These are phyloP conservation scores for Aspergillus sp. DNA, from an alignment of 2,329 filamentous ascomycete species.

Conservation along the genomic window DNA sequence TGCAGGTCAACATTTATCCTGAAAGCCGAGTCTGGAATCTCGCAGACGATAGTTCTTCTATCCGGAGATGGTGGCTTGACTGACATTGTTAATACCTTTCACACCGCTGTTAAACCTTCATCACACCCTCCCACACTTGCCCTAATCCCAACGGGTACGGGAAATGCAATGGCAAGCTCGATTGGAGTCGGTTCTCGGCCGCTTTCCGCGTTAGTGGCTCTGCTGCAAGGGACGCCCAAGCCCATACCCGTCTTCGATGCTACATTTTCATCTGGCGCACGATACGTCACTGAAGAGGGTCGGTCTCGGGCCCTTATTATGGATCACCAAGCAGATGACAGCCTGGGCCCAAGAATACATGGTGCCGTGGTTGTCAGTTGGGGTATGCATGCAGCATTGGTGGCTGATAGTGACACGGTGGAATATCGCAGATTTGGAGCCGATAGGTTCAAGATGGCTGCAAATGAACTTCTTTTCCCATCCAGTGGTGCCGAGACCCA, in stretches of 20 bases:
- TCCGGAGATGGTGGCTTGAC: slow-evolving; percentile 86
- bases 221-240: slow-evolving; percentile 58
- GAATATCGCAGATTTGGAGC: slow-evolving; percentile 75
- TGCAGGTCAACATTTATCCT: slow-evolving; percentile 52
- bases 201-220: slow-evolving; percentile 52
- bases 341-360: slow-evolving; percentile 47
- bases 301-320: slow-evolving; percentile 39
- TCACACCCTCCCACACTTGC: slow-evolving; percentile 56
- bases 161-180: slow-evolving; percentile 47
- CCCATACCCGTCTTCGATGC: slow-evolving; percentile 64
- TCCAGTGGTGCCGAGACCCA: slow-evolving; percentile 54
- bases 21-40: slow-evolving; percentile 46
- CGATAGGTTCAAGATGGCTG: slow-evolving; percentile 81
- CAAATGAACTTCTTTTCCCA: slow-evolving; percentile 68
- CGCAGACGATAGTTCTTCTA: slow-evolving; percentile 70
- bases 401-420: slow-evolving; percentile 85
- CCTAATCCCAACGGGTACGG: slow-evolving; percentile 54
- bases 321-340: slow-evolving; percentile 15
- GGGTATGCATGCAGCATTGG: slow-evolving; percentile 83
- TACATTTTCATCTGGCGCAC: slow-evolving; percentile 60
- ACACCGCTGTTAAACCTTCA: slow-evolving; percentile 17
- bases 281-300: slow-evolving; percentile 44
- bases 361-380: slow-evolving; percentile 87
- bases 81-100: slow-evolving; percentile 73
- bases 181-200: slow-evolving; percentile 29